A percentile compares a stretch with the other conserved stretches of the same genome.
Conservation (phyloP, 2,329 filamentous ascomycete species). For the Xylogone sp. region DNA sequence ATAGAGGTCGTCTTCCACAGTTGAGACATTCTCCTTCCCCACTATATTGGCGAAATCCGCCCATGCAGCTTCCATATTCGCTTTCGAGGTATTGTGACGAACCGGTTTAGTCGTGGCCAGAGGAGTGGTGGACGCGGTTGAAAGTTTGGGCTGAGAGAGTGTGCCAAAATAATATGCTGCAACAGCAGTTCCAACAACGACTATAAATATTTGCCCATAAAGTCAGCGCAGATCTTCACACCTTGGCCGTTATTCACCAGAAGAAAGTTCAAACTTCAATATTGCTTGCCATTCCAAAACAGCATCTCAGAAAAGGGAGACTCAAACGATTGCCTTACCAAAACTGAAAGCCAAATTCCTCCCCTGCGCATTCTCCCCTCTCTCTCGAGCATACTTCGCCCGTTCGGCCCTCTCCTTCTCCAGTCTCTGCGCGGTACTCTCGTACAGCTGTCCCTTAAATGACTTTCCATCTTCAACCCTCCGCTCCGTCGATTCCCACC, state of each 20-base stretch:
- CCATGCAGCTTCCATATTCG: constrained; percentile 67
- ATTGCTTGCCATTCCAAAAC: no score
- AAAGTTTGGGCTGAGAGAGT: constrained; percentile 45
- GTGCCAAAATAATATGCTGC: constrained; percentile 54
- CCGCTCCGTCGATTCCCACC: constrained; percentile 3
- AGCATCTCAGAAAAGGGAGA: neutral
- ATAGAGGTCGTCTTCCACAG: constrained; percentile 49
- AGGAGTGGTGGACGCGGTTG: constrained; percentile 55
- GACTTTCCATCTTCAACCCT: constrained; percentile 18
- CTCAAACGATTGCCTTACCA: constrained; percentile 34
- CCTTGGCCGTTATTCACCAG: no score
- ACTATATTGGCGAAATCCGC: constrained; percentile 63
- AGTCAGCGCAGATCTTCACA: neutral
- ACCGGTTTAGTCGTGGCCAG: constrained; percentile 47
- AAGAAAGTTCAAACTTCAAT: no score
- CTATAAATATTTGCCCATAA: constrained; percentile 13
- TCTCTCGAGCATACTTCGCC: constrained; percentile 42
- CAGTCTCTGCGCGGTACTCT: constrained; percentile 52
- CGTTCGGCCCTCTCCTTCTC: constrained; percentile 51
- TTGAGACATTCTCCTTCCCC: constrained; percentile 63
- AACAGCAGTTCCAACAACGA: constrained; percentile 21
- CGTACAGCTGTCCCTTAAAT: constrained; percentile 58
- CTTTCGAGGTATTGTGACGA: constrained; percentile 53
- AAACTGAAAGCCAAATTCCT: constrained; percentile 52
- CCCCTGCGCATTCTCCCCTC: constrained; percentile 33